These are phyloP conservation scores for Scutellaria barbata DNA, from an alignment of 257 asterid species.

Conservation along the genomic window DNA sequence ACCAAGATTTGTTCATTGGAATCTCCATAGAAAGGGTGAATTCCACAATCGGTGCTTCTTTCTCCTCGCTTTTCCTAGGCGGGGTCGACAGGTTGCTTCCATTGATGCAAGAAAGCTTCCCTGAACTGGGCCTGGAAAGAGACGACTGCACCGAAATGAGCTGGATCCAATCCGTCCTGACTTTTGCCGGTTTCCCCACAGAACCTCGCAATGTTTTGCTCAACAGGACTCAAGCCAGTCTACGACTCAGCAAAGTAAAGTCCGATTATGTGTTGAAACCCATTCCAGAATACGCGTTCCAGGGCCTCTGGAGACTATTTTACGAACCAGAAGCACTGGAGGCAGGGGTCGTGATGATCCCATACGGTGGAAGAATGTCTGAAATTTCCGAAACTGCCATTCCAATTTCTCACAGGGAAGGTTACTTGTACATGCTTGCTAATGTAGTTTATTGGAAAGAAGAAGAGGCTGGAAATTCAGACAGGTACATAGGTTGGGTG, in stretches of 20 bases:
- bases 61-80: conserved; percentile 21
- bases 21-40: not conserved
- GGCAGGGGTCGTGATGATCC: not conserved
- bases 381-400: conserved; percentile 25
- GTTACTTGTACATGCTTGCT: conserved; percentile 5
- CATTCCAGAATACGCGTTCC: not conserved
- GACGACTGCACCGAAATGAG: no score
- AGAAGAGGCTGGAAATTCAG: not conserved
- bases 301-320: conserved; percentile 3
- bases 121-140: conserved; percentile 29
- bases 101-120: conserved; percentile 33
- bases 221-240: not conserved
- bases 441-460: not conserved
- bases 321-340: not conserved
- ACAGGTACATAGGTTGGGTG: conserved; percentile 12
- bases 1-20: not conserved
- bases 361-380: conserved; percentile 31
- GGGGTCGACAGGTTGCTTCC: conserved; percentile 20
- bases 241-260: not conserved
- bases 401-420: conserved; percentile 23
- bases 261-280: conserved; percentile 16
- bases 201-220: not conserved
- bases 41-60: conserved; percentile 17
- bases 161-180: conserved; percentile 11
- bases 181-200: not conserved